These are phyloP conservation scores for Cryptosporidium andersoni DNA, from an alignment of 169 alveolate genomes.

Conservation along the genomic window DNA sequence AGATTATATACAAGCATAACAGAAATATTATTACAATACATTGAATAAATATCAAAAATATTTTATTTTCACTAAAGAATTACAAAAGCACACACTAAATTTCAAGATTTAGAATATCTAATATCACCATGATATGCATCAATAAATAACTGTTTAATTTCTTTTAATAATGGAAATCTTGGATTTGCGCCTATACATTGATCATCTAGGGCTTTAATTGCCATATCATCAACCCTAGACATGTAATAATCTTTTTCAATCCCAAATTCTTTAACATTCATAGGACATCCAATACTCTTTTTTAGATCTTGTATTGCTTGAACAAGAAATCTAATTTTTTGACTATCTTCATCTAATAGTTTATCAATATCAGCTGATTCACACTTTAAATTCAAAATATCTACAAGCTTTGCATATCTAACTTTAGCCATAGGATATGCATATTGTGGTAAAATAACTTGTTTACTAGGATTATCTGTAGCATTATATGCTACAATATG, in stretches of 20 bases:
- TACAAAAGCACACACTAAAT: neutral
- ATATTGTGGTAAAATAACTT: constrained; percentile 51
- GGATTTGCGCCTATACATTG: constrained; percentile 73
- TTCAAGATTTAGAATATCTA: constrained; percentile 31
- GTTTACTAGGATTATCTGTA: constrained; percentile 56
- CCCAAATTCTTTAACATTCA: constrained; percentile 68
- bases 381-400: constrained; percentile 14
- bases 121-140: constrained; percentile 64
- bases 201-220: constrained; percentile 64
- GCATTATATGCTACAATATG: constrained; percentile 67
- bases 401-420: constrained; percentile 59
- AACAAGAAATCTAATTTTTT: constrained; percentile 48
- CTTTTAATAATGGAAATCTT: constrained; percentile 62
- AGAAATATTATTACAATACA: neutral
- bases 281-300: constrained; percentile 23
- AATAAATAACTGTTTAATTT: constrained; percentile 47
- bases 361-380: constrained; percentile 1
- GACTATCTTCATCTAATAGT: constrained; percentile 46
- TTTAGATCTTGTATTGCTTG: constrained; percentile 54
- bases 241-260: constrained; percentile 52
- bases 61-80: neutral
- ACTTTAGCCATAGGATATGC: constrained; percentile 57
- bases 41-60: neutral
- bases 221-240: constrained; percentile 67
- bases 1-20: neutral